These are phyloP conservation scores for Trichosporon sp. DNA, from an alignment of 1,284 basidiomycete genomes.

Conservation along the genomic window DNA sequence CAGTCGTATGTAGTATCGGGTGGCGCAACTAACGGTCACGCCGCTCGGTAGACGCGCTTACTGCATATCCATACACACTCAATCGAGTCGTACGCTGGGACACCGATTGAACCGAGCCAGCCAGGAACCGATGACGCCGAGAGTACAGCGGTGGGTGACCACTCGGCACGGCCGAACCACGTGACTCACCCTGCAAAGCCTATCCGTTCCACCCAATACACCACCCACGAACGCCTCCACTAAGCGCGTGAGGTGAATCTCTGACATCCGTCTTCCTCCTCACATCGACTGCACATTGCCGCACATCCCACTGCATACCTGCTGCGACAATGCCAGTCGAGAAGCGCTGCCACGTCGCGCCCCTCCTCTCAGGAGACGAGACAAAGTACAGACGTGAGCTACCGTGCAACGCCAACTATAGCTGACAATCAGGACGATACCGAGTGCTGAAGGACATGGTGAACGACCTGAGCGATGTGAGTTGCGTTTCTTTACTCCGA, in stretches of 20 bases:
- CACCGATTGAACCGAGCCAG: background rate
- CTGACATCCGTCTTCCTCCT: background rate
- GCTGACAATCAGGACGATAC: constrained; percentile 22
- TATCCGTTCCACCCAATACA: background rate
- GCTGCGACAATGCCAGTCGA: background rate
- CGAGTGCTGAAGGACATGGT: constrained; percentile 25
- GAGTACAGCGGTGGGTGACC: no score
- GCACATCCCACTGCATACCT: background rate
- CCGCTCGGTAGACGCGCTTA: background rate
- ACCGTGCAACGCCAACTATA: rapidly evolving
- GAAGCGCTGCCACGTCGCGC: constrained; percentile 57
- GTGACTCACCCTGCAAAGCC: background rate
- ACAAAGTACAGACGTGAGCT: constrained; percentile 17
- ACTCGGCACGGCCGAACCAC: background rate
- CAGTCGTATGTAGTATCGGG: background rate
- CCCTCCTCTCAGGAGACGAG: constrained; percentile 19
- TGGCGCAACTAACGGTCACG: background rate
- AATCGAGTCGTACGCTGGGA: background rate
- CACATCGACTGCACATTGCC: background rate
- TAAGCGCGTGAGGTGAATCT: background rate
- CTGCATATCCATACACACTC: no score
- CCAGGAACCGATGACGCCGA: background rate
- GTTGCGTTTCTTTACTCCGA: background rate
- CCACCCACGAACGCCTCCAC: background rate
- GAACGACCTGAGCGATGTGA: constrained; percentile 25